Evolutionary conservation across 768 basidiomycete species (phyloP), one percentile per base, ranked within the genome.

Genomic region (Leccinum broughii): DNA sequence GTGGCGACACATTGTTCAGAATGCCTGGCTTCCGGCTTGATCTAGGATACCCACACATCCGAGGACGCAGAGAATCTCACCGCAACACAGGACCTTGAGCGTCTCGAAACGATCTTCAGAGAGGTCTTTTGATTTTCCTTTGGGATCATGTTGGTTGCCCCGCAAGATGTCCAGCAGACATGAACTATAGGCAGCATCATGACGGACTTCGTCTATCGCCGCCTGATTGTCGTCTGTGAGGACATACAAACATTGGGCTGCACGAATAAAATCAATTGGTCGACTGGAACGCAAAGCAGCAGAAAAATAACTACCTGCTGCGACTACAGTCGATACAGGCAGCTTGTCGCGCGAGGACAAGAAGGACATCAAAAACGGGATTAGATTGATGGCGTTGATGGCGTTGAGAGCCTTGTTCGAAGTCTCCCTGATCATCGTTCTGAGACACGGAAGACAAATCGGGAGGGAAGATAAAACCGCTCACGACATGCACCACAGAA

Each of bases 401-500:
- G 91, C 89, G 50, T 62, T 63, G 60, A 72, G 78, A 5, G 93
- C 93, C 77, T 96, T 96, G 75, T 94, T 93, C 56, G 93, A 95
- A 1, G 93, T 93, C 80, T 95, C 93, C 72, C 93, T 86, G 69
- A 63, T 70, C 64, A 61, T 57, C n/a, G 7, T 44, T 49, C 61
- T 75, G 54, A 75, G 70, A 61, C 55, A 20, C 54, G 14, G 52
- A 52, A n/a, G 2, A 54, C 13, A 54, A 54, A 39, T 51, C 4
- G 52, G 49, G 51, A 1, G 5, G 10, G 50, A n/a, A 26, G 22
- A 3, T 6, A 41, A 56, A 53, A n/a, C 4, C 17, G 86, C 92
- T 84, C 80, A 96, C 89, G 93, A 93, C 64, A 98, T 81, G 76
- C 94, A 95, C 95, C 95, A 97, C 26, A 98, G 73, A 15, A 90